These are phyloP conservation scores for Salix koriyanagi DNA, from an alignment of 345 rosid genomes.

Conservation along the genomic window DNA sequence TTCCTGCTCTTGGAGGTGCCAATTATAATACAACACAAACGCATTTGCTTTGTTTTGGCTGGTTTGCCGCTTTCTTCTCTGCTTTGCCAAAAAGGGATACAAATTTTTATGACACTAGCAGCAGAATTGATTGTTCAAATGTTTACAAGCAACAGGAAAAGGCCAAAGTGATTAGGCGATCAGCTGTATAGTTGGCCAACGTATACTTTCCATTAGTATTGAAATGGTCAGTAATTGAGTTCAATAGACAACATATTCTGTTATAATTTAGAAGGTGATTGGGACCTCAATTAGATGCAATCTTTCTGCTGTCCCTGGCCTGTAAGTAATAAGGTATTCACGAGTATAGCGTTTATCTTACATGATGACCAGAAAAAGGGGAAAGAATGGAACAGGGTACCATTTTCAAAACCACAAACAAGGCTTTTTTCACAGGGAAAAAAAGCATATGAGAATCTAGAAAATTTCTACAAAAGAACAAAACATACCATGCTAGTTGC, in stretches of 20 bases:
- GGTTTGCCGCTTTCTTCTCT: slow-evolving; percentile 64
- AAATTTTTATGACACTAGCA: slow-evolving; percentile 7
- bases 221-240: slow-evolving; percentile 4
- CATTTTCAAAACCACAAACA: background rate
- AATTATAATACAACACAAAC: slow-evolving; percentile 75
- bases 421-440: background rate
- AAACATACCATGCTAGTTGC: slow-evolving; percentile 3
- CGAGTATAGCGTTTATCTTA: background rate
- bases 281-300: background rate
- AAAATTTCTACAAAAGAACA: background rate
- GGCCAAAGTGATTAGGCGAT: slow-evolving; percentile 12
- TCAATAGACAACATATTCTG: background rate
- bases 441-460: background rate
- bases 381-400: background rate
- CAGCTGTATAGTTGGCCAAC: slow-evolving; percentile 7
- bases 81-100: slow-evolving; percentile 29
- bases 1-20: slow-evolving; percentile 15
- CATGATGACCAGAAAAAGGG: background rate
- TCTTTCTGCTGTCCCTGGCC: background rate
- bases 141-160: slow-evolving; percentile 8
- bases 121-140: background rate
- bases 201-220: background rate
- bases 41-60: slow-evolving; percentile 69
- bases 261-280: background rate
- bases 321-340: background rate